These are phyloP conservation scores for Colletotrichum orchidophilum DNA, from an alignment of 2,329 filamentous ascomycete genomes.

Conservation along the genomic window DNA sequence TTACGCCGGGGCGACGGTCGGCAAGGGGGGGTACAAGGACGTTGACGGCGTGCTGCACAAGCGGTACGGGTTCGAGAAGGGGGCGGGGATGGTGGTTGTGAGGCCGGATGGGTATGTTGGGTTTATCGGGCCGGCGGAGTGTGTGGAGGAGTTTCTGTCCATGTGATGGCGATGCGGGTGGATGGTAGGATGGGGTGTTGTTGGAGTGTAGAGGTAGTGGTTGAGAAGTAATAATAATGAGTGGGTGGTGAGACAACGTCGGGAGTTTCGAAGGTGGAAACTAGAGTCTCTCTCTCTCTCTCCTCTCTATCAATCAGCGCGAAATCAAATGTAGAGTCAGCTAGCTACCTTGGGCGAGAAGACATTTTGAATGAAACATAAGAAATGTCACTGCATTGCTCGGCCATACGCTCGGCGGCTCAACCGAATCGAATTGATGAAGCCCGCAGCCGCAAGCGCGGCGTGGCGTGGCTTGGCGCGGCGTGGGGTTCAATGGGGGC, in stretches of 20 bases:
- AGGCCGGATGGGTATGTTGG: slow-evolving; percentile 45
- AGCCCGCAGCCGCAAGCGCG: not conserved
- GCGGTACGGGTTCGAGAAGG: slow-evolving; percentile 41
- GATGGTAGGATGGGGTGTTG: not conserved
- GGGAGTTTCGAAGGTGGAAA: not conserved
- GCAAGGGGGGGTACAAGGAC: slow-evolving; percentile 32
- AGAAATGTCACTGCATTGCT: not conserved
- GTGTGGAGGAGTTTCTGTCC: slow-evolving; percentile 37
- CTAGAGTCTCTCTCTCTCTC: too few species aligned
- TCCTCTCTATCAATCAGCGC: not conserved
- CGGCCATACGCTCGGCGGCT: not conserved
- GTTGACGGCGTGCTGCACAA: slow-evolving; percentile 39
- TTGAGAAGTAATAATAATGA: not conserved
- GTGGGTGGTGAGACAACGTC: not conserved
- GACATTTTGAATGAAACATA: not conserved
- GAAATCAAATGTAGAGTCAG: not conserved
- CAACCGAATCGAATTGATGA: slow-evolving; percentile 7
- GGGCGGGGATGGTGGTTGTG: slow-evolving; percentile 41
- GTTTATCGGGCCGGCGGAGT: slow-evolving; percentile 41
- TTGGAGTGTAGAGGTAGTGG: not conserved
- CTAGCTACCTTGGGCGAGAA: not conserved
- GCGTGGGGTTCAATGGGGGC: not conserved
- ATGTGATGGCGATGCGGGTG: slow-evolving; percentile 1
- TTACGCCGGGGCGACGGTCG: slow-evolving; percentile 10
- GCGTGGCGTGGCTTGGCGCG: not conserved